phyloP scores from a whole-genome alignment of 768 basidiomycete genomes.

The Lentinula boryana region DNA sequence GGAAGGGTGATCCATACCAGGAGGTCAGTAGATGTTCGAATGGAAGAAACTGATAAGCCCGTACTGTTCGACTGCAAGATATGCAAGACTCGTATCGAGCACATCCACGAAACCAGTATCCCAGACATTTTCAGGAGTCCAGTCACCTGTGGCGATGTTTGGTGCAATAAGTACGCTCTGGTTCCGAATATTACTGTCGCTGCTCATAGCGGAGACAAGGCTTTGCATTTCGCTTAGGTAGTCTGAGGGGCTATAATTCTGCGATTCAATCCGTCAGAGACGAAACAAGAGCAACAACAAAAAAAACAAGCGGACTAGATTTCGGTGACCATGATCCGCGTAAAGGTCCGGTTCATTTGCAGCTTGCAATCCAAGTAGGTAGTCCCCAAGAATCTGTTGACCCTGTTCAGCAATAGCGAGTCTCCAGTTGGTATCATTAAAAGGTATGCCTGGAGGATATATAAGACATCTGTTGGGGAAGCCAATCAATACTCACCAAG shows the following conservation, averaged over 20 bases:
- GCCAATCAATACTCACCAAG: neutral
- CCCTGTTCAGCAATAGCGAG: slow-evolving; percentile 55
- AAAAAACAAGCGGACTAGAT: slow-evolving; percentile 8
- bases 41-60: slow-evolving; percentile 6
- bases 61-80: slow-evolving; percentile 55
- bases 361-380: slow-evolving; percentile 62
- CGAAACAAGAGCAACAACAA: slow-evolving; percentile 9
- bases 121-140: slow-evolving; percentile 50
- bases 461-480: neutral
- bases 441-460: slow-evolving; percentile 38
- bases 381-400: slow-evolving; percentile 61
- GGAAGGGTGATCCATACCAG: neutral
- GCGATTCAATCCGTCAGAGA: slow-evolving; percentile 12
- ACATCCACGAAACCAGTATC: slow-evolving; percentile 45
- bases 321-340: slow-evolving; percentile 15
- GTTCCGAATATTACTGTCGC: slow-evolving; percentile 23
- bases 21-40: neutral
- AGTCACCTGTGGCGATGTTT: slow-evolving; percentile 40
- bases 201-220: slow-evolving; percentile 36
- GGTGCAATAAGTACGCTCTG: slow-evolving; percentile 54
- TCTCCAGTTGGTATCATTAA: slow-evolving; percentile 60
- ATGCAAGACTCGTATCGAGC: slow-evolving; percentile 32
- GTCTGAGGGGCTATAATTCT: slow-evolving; percentile 22
- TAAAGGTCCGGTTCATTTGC: slow-evolving; percentile 63
- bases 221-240: slow-evolving; percentile 51